Base-by-base conservation (phyloP, 192 early-diverging fungal genomes). In the Coemansia sp. region DNA sequence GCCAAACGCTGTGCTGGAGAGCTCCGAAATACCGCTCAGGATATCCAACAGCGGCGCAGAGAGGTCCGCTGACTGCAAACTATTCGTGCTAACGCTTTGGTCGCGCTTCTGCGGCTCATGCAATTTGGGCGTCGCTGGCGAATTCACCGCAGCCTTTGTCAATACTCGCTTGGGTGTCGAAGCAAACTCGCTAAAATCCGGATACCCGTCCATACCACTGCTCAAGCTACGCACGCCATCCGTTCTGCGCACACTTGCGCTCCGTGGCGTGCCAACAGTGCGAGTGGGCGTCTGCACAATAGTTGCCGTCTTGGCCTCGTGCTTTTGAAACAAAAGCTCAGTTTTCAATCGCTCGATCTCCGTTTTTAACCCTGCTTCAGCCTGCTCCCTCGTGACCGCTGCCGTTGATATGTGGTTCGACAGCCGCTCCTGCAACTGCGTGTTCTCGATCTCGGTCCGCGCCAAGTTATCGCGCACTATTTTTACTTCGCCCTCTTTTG, bases 401-500 rank as follows among this genome's bases (percentile, higher is more conserved):
- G 71, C 56, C 6, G 43, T 53, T 1, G 80, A 47, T 2, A 68
- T 62, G 26, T 77, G 75, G 58, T 62, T 71, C 11, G 64, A 64
- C 47, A 82, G 69, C 56, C 62, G 67, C 41, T 82, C 80, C 50
- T 82, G 80, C 58, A 82, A 55, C 31, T 71, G 75, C 25, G 75
- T 77, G 64, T 82, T 74, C 14, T 74, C 75, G 19, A 77, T 77
- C 65, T 82, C 80, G 12, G 80, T 82, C 14, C 56, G 62, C 6
- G 80, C 57, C 59, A 82, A 62, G 45, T 77, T 73, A 17, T 77
- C 74, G 26, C 80, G 71, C 14, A 82, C 75, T 5, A 77, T 82
- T 54, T 64, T 70, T 2, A 77, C 80, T 39, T 82, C 80, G 19
- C 80, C 80, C 2, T 76, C 80, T 35, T 68, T 74, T 7, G 80